Base-by-base conservation (phyloP, 371 early-diverging fungal species). In the Mortierella sp. region DNA sequence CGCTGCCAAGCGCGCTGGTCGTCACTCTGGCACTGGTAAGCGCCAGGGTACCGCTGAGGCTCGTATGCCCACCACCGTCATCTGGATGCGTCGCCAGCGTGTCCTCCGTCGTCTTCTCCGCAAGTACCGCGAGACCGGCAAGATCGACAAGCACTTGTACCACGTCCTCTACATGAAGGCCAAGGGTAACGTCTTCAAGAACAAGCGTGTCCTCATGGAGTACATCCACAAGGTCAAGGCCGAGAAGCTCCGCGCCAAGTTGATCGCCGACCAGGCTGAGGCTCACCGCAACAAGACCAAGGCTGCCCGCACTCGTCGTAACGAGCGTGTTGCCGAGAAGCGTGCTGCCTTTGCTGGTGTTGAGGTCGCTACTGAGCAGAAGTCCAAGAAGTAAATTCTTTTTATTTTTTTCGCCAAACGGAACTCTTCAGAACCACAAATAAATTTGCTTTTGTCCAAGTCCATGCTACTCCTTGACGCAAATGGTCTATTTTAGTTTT, bases 181-280 rank as follows among this genome's bases (percentile, higher is more conserved):
- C 75, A 99, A 99, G 96, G 99, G 99, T 94, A 99, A 99, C 89
- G 95, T 97, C 71, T 99, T 99, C 94, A 99, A 99, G 96, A 99
- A 97, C 97, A 97, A 97, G 94, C 96, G 98, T 84, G 97, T 97
- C 80, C 86, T 99, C 75, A 97, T 97, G 94, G 99, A 99, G 89
- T 93, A 93, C 90, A 99, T 99, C 87, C 95, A 97, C 91, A 99
- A 98, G 92, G 98, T 97, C 80, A 99, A 99, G 96, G 98, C 98
- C 62, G 99, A 99, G 87, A 95, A 98, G 87, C 87, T 91, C 78
- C 94, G 99, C 87, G 89, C 93, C 71, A 95, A 95, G 92, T 83
- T 93, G 70, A 87, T 99, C 60, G 90, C 89, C 79, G 99, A 98
- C 85, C 99, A 99, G 89, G 99, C 99, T 66, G 96, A 95, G 83